Evolutionary conservation across 2,329 filamentous ascomycete genomes (phyloP).

Genomic region (Aureobasidium subglaciale): DNA sequence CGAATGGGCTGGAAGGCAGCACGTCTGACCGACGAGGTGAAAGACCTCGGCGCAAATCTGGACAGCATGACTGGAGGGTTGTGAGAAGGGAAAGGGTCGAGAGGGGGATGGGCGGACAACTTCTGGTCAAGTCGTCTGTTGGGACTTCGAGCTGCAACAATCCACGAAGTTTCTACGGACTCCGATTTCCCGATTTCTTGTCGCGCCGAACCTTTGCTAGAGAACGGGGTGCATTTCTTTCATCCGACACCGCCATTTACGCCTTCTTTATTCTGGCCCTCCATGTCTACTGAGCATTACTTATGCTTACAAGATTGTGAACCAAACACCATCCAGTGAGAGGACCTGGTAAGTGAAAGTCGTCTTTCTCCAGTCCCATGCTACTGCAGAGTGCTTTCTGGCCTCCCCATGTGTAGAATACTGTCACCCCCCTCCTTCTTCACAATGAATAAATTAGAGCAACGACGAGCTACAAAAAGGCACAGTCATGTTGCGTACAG

Average conservation of each 20-base stretch:
- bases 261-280: too few relatives aligned
- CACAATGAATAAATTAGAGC: too few relatives aligned
- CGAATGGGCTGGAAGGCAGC: slow-evolving; percentile 29
- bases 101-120: slow-evolving; percentile 6
- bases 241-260: neutral
- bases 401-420: too few relatives aligned
- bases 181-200: slow-evolving; percentile 15
- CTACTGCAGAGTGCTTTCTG: too few relatives aligned
- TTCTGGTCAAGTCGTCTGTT: slow-evolving; percentile 10
- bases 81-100: neutral
- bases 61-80: slow-evolving; percentile 27
- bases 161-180: slow-evolving; percentile 12
- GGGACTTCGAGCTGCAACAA: slow-evolving; percentile 13
- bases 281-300: neutral
- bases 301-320: too few relatives aligned
- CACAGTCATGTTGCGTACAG: too few relatives aligned
- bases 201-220: slow-evolving; percentile 12
- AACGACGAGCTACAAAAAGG: too few relatives aligned
- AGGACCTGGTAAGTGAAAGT: too few relatives aligned
- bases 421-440: too few relatives aligned
- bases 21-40: slow-evolving; percentile 27
- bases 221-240: neutral
- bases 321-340: too few relatives aligned
- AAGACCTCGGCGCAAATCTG: slow-evolving; percentile 30
- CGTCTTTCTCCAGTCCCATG: too few relatives aligned